A percentile compares a stretch with the other conserved stretches of the same genome.
Evolutionary conservation across 2,329 filamentous ascomycete species (phyloP).

Genomic region (Nemania diffusa): DNA sequence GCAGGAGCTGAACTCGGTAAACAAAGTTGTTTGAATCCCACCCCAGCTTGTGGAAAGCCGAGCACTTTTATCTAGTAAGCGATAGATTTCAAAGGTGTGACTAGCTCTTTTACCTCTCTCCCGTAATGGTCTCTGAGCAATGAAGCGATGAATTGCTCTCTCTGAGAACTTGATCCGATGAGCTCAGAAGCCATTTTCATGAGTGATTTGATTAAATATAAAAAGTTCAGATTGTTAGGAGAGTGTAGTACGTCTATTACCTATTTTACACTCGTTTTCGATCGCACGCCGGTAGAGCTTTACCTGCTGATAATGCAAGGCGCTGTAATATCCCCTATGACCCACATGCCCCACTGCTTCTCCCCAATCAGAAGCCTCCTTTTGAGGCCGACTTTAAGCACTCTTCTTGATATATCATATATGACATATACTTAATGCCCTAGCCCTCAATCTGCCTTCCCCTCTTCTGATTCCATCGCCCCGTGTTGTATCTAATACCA

Average conservation of each 20-base stretch:
- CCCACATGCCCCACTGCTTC: too few relatives aligned
- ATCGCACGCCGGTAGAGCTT: too few relatives aligned
- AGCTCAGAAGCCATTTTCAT: constrained; percentile 9
- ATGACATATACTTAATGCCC: too few relatives aligned
- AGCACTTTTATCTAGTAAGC: constrained; percentile 14
- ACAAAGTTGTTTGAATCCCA: constrained; percentile 23
- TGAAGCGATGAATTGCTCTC: constrained; percentile 18
- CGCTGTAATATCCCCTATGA: too few relatives aligned
- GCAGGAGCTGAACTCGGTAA: constrained; percentile 22
- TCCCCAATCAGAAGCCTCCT: too few relatives aligned
- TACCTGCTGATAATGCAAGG: too few relatives aligned
- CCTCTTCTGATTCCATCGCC: too few relatives aligned
- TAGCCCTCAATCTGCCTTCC: too few relatives aligned
- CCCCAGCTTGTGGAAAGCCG: constrained; percentile 14
- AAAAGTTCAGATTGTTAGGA: constrained; percentile 1
- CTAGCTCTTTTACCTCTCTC: constrained; percentile 19
- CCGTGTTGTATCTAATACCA: too few relatives aligned
- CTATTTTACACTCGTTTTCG: neutral
- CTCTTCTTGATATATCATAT: too few relatives aligned
- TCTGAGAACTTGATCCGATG: constrained; percentile 7
- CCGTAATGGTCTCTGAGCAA: constrained; percentile 15
- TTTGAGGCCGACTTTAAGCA: too few relatives aligned
- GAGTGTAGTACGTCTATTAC: neutral
- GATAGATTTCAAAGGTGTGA: constrained; percentile 3
- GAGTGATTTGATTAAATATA: neutral